Evolutionary conservation across 169 alveolate genomes (phyloP).

Genomic region (Eimeria necatrix): DNA sequence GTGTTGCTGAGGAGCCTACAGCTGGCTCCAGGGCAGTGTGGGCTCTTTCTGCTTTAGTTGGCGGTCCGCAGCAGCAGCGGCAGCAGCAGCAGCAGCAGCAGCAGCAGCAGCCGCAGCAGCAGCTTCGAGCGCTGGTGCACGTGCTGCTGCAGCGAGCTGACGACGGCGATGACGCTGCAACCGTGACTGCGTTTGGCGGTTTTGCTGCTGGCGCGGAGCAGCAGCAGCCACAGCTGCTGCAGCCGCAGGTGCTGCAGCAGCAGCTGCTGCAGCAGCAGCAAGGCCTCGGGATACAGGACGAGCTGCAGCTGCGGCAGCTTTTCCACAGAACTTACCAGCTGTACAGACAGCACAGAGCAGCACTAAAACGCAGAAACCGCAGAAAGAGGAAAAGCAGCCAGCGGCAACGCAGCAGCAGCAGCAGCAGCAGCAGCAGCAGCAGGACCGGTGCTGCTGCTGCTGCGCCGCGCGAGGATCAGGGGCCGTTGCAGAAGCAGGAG

Average conservation of each 20-base stretch:
- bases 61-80: background rate
- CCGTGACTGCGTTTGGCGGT: background rate
- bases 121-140: constrained; percentile 18
- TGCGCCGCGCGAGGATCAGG: constrained; percentile 2
- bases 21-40: background rate
- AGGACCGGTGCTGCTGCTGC: background rate
- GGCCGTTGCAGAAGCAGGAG: background rate
- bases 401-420: background rate
- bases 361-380: constrained; percentile 24
- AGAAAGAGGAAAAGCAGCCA: background rate
- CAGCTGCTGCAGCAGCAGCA: background rate
- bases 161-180: background rate
- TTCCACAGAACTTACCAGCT: constrained; percentile 8
- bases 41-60: constrained; percentile 7
- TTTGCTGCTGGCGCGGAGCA: constrained; percentile 10
- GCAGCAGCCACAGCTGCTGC: background rate
- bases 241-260: too few relatives aligned
- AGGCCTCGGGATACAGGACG: constrained; percentile 28
- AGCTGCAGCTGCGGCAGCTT: constrained; percentile 40
- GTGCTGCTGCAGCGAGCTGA: constrained; percentile 39
- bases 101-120: constrained; percentile 29
- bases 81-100: background rate
- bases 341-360: constrained; percentile 34
- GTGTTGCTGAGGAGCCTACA: constrained; percentile 6
- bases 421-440: background rate